These are phyloP conservation scores for Solanum dulcamara DNA, from an alignment of 257 asterid genomes.

Conservation along the genomic window DNA sequence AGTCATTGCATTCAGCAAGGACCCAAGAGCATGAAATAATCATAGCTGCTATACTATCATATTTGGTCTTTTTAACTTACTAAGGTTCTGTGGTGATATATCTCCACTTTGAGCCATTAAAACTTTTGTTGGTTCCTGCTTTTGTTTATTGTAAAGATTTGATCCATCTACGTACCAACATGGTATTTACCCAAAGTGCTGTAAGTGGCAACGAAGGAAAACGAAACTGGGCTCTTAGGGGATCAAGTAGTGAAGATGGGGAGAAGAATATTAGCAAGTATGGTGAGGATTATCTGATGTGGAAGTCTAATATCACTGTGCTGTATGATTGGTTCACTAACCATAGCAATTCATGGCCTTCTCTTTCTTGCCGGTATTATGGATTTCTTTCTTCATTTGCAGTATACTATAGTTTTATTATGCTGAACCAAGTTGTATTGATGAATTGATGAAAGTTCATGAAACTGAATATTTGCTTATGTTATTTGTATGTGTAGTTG, in stretches of 20 bases:
- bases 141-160: neutral
- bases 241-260: neutral
- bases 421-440: neutral
- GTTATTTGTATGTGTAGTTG: neutral
- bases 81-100: neutral
- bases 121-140: neutral
- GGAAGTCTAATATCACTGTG: neutral
- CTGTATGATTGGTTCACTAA: conserved; percentile 61
- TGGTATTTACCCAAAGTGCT: neutral
- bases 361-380: conserved; percentile 58
- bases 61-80: neutral
- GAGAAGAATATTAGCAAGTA: neutral
- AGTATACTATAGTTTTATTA: neutral
- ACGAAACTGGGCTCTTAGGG: neutral
- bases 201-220: neutral
- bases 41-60: neutral
- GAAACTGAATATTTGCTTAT: neutral
- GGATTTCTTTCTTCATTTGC: neutral
- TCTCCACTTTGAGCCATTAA: neutral
- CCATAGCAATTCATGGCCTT: conserved; percentile 53
- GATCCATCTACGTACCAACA: neutral
- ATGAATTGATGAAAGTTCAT: conserved; percentile 19
- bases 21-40: neutral
- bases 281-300: neutral
- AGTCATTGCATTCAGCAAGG: neutral